Conservation (phyloP, 139 green algal species). For the Marvania coccoides region DNA sequence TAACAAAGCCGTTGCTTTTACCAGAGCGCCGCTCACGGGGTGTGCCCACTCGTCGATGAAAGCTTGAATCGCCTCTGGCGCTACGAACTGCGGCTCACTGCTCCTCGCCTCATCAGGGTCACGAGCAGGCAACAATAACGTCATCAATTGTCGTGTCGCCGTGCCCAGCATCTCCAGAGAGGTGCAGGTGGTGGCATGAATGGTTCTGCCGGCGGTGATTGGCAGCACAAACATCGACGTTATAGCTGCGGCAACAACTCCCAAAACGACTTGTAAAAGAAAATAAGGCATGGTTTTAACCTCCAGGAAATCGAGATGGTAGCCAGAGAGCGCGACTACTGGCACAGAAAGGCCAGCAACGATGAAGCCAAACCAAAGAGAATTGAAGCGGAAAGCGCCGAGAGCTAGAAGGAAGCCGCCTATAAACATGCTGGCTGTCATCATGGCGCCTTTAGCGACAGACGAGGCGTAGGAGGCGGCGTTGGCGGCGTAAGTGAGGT, state of each 20-base stretch:
- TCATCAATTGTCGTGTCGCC: neutral
- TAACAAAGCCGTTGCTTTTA: neutral
- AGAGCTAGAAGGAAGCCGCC: conserved; percentile 1
- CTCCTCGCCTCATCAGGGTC: too few relatives aligned
- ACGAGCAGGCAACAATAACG: neutral
- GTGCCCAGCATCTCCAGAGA: neutral
- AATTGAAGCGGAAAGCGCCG: conserved; percentile 4
- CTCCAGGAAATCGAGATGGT: conserved; percentile 12
- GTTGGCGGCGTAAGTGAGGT: conserved; percentile 16
- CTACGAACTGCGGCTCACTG: too few relatives aligned
- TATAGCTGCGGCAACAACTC: neutral
- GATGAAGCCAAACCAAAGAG: conserved; percentile 17
- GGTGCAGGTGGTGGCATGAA: neutral
- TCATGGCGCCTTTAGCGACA: conserved; percentile 11
- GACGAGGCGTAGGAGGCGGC: neutral
- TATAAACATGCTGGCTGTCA: neutral
- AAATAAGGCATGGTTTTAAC: neutral
- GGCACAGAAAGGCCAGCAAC: conserved; percentile 9
- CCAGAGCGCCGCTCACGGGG: neutral
- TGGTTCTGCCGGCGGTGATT: conserved; percentile 14
- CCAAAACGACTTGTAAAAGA: conserved; percentile 12
- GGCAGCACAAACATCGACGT: conserved; percentile 6
- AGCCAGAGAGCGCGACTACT: conserved; percentile 13
- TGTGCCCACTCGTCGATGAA: neutral
- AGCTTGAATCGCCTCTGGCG: too few relatives aligned